A percentile compares a stretch with the other conserved stretches of the same genome.
Conservation (phyloP, 805 yeast species). For the Ogataea ramenticola region DNA sequence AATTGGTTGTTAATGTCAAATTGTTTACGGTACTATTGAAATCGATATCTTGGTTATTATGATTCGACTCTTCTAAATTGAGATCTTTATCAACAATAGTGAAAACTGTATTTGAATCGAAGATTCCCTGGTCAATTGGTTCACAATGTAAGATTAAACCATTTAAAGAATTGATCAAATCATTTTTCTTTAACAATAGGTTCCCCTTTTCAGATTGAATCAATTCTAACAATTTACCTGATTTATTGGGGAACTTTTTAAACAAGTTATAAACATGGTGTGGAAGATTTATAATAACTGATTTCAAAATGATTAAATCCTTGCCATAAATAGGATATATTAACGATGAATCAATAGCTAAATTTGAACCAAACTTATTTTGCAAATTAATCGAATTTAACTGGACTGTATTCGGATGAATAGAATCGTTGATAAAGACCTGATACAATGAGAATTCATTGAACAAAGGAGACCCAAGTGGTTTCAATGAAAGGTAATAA, state of each 20-base stretch:
- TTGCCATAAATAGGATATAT: constrained; percentile 24
- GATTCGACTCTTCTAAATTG: too few relatives aligned
- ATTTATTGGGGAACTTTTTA: constrained; percentile 25
- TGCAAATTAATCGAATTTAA: constrained; percentile 33
- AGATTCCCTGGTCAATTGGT: constrained; percentile 63
- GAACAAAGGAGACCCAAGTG: constrained; percentile 19
- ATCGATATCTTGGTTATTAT: too few relatives aligned
- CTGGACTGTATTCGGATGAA: constrained; percentile 25
- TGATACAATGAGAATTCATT: constrained; percentile 27
- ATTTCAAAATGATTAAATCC: constrained; percentile 25
- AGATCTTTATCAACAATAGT: constrained; percentile 36
- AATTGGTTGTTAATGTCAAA: not conserved
- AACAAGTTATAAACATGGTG: constrained; percentile 39
- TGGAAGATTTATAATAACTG: constrained; percentile 35
- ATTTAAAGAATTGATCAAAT: constrained; percentile 20
- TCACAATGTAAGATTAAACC: constrained; percentile 58
- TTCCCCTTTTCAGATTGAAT: not conserved
- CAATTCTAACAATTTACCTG: constrained; percentile 9
- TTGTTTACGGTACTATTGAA: too few relatives aligned
- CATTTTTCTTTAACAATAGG: not conserved
- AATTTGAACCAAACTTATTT: constrained; percentile 25
- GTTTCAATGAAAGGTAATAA: constrained; percentile 13
- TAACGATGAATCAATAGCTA: constrained; percentile 35
- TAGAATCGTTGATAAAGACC: constrained; percentile 20
- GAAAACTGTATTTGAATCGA: constrained; percentile 41